Evolutionary conservation across 805 yeast genomes (phyloP).

Genomic region (Kuraishia capsulata): DNA sequence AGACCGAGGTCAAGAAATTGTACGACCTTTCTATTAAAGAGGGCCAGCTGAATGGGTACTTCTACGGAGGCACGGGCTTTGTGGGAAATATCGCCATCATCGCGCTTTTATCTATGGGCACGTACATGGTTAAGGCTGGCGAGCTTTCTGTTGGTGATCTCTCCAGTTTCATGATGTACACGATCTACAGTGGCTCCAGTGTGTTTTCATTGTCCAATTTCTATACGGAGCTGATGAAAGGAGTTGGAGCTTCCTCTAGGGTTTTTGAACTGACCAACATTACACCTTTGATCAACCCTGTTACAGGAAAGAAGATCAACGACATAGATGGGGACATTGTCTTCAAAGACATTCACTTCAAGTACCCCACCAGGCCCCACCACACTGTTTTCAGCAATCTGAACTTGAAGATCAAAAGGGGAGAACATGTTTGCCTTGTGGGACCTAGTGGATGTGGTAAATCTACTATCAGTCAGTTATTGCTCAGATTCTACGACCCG

Average conservation of each 20-base stretch:
- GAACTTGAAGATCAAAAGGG: constrained; percentile 55
- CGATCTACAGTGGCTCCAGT: constrained; percentile 89
- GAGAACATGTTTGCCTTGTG: constrained; percentile 86
- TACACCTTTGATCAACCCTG: constrained; percentile 61
- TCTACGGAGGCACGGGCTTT: constrained; percentile 72
- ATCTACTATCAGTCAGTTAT: constrained; percentile 73
- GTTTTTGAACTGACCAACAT: constrained; percentile 80
- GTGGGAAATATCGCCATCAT: constrained; percentile 76
- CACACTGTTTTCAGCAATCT: constrained; percentile 55
- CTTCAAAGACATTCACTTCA: constrained; percentile 57
- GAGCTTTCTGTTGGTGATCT: constrained; percentile 79
- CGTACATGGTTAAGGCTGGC: constrained; percentile 71
- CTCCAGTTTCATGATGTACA: constrained; percentile 91
- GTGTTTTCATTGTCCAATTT: constrained; percentile 86
- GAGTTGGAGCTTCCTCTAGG: constrained; percentile 91
- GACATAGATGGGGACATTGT: constrained; percentile 42
- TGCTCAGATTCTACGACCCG: constrained; percentile 82
- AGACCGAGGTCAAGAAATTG: constrained; percentile 57
- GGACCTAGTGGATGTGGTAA: constrained; percentile 98
- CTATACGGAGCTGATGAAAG: constrained; percentile 93
- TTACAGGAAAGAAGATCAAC: constrained; percentile 43
- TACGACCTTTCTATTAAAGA: constrained; percentile 68
- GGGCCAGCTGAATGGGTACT: constrained; percentile 69
- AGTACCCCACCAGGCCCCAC: constrained; percentile 79
- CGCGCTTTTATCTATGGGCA: constrained; percentile 73